Base-by-base conservation (phyloP, 176 grass and related monocot species). In the Cymbopogon citratus region DNA sequence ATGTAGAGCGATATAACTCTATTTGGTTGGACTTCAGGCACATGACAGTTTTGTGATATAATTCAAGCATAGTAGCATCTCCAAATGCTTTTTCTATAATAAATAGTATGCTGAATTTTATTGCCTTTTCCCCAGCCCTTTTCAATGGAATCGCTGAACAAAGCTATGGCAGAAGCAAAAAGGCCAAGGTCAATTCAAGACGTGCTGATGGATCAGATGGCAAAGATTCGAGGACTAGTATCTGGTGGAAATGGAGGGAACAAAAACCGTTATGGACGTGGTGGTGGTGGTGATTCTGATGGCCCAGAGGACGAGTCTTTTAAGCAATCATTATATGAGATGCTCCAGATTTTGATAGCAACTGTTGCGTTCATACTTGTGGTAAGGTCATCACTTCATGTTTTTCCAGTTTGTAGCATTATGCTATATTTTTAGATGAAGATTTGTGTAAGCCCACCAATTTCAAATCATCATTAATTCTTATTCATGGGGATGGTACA, bases 81-180 rank as follows among this genome's bases (percentile, higher is more conserved):
- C 3, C 16, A 48, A 5, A 68, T 12, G 7, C 3, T 51, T 82
- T 36, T 33, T 33, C 5, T 70, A 3, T 63, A 66, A 69, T 8
- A 36, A 52, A 69, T 8, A 36, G 44, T 74, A 27, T 82, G 26
- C 54, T 80, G 68, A 87, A 2, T 33, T 78, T 52, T 79, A 5
- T 40, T 49, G 5, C 74, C 12, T 75, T 31, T 23, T 68, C 3
- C 3, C 3, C 69, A 97, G 94, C 89, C 85, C 1, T 91, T 97
- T 68, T 92, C 88, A 40, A 88, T 91, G 87, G 87, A 97, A 75
- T 94, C 94, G 1, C 83, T 94, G 81, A 97, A 86, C 52, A 94
- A 91, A 87, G 85, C 79, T 73, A 88, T 94, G 83, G 87, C 83
- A 84, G 85, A 77, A 80, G 73, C 85, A 70, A 89, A 88, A 81